phyloP scores from a whole-genome alignment of 2,329 filamentous ascomycete species.

The Scytalidium lignicola region DNA sequence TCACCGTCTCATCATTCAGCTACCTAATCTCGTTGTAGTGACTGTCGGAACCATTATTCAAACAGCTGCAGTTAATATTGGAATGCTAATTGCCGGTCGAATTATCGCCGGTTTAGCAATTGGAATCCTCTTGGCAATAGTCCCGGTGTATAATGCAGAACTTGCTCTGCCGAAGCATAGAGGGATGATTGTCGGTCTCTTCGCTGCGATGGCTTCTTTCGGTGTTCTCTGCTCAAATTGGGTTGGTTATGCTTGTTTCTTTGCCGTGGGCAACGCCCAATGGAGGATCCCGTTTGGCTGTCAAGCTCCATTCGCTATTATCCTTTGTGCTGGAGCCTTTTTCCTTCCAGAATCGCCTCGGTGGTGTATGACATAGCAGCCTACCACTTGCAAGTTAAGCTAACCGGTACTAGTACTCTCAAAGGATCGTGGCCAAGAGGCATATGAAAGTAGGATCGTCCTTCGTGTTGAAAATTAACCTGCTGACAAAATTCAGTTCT shows the following conservation, averaged over 20 bases:
- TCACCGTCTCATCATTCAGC: conserved; percentile 16
- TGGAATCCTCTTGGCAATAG: conserved; percentile 37
- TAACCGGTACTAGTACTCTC: too few relatives aligned
- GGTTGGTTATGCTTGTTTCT: conserved; percentile 32
- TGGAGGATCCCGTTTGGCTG: conserved; percentile 32
- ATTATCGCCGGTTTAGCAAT: conserved; percentile 44
- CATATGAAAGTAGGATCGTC: conserved; percentile 1
- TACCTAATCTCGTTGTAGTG: conserved; percentile 21
- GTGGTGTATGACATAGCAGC: too few relatives aligned
- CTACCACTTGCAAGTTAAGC: too few relatives aligned
- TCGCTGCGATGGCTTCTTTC: conserved; percentile 43
- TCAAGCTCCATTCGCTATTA: conserved; percentile 22
- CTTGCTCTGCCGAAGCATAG: conserved; percentile 13
- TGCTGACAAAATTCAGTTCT: conserved; percentile 7
- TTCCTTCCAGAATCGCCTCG: conserved; percentile 15
- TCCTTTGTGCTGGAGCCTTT: conserved; percentile 9
- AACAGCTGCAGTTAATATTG: conserved; percentile 22
- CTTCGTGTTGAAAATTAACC: neutral
- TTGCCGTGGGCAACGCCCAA: conserved; percentile 23
- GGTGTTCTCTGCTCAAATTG: conserved; percentile 49
- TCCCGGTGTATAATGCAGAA: conserved; percentile 19
- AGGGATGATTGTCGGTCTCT: conserved; percentile 26
- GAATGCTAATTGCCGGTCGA: conserved; percentile 41
- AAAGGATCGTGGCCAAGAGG: conserved; percentile 5
- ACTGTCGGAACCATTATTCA: conserved; percentile 25